Conservation (phyloP, 2,329 filamentous ascomycete genomes). For the Cyanodermella asteris region DNA sequence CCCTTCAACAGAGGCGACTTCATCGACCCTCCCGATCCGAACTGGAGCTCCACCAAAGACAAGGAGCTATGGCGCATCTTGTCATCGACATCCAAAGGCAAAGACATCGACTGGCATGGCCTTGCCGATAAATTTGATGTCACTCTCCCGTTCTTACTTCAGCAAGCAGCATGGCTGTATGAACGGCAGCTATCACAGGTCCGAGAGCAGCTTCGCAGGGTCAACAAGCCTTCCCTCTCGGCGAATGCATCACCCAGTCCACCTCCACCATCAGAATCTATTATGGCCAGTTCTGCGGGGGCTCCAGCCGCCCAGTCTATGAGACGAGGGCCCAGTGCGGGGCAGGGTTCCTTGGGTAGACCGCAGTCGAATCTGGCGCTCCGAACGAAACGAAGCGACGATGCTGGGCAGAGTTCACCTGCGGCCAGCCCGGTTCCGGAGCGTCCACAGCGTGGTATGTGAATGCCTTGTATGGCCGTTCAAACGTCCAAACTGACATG, state of each 20-base stretch:
- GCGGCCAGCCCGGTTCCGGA: too few relatives aligned
- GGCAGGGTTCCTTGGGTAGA: slow-evolving; percentile 8
- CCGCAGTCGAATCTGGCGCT: too few relatives aligned
- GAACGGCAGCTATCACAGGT: slow-evolving; percentile 80
- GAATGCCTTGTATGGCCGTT: too few relatives aligned
- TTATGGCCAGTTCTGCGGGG: slow-evolving; percentile 19
- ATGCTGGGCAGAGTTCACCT: too few relatives aligned
- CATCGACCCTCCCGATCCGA: slow-evolving; percentile 68
- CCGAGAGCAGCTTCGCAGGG: slow-evolving; percentile 65
- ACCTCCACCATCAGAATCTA: slow-evolving; percentile 21
- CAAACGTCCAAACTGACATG: too few relatives aligned
- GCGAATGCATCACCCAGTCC: too few relatives aligned
- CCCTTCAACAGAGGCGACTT: slow-evolving; percentile 76
- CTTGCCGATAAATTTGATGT: slow-evolving; percentile 64
- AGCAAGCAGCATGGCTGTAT: slow-evolving; percentile 85
- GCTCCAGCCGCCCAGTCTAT: slow-evolving; percentile 16
- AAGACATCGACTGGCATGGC: slow-evolving; percentile 59
- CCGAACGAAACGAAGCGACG: too few relatives aligned
- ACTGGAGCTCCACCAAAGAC: slow-evolving; percentile 77
- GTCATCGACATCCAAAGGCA: slow-evolving; percentile 55
- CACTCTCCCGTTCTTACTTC: slow-evolving; percentile 66
- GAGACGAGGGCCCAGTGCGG: slow-evolving; percentile 13
- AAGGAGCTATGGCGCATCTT: slow-evolving; percentile 76
- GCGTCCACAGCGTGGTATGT: too few relatives aligned
- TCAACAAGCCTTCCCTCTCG: slow-evolving; percentile 19